Evolutionary conservation across 2,329 filamentous ascomycete genomes (phyloP).

Genomic region (Orbilia brochopaga): DNA sequence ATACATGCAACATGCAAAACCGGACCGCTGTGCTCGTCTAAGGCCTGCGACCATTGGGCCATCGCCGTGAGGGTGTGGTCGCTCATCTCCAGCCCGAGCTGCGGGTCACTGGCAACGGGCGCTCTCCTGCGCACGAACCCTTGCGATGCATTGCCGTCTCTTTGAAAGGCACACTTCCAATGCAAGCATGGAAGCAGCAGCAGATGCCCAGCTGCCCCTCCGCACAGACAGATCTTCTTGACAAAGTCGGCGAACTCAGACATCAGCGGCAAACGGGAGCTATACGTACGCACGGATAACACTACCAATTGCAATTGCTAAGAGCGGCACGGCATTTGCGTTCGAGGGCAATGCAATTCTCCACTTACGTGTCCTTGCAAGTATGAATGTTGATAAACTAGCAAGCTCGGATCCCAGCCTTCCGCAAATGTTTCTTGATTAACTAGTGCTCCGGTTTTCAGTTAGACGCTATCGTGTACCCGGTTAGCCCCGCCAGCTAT

Average conservation of each 20-base stretch:
- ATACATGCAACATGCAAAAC: slow-evolving; percentile 2
- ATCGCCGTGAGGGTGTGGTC: not conserved
- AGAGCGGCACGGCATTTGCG: not conserved
- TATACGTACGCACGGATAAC: not conserved
- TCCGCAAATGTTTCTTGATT: not conserved
- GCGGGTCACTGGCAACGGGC: not conserved
- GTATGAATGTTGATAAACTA: not conserved
- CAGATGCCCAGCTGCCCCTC: not conserved
- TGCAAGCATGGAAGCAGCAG: not conserved
- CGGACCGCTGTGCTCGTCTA: not conserved
- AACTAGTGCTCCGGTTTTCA: not conserved
- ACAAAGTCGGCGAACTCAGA: not conserved
- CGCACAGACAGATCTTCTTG: not conserved
- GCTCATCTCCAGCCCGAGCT: not conserved
- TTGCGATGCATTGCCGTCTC: not conserved
- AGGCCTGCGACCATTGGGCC: not conserved
- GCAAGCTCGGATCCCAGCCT: not conserved
- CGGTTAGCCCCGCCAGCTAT: not conserved
- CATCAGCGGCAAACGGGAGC: not conserved
- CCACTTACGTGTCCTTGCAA: not conserved
- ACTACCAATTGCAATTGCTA: not conserved
- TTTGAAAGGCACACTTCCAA: too few species aligned
- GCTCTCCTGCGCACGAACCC: not conserved
- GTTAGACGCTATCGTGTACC: not conserved
- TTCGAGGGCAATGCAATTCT: not conserved